Percentiles rank a stretch among this genome's conserved stretches.
Conservation (phyloP, 441 rosid species). For the Euphorbia celastroides region DNA sequence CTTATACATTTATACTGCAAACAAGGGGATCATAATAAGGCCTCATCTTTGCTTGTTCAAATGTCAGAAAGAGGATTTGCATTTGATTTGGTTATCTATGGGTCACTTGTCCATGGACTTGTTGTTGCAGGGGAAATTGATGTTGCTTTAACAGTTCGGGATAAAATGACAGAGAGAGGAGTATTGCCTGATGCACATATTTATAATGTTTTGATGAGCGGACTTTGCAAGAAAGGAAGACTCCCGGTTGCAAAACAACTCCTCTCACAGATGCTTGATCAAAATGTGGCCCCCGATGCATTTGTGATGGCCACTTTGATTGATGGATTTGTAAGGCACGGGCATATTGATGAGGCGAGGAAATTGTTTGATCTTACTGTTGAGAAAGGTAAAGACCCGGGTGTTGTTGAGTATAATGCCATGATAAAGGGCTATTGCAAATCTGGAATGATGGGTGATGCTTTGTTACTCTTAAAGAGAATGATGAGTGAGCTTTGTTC, state of each 20-base stretch:
- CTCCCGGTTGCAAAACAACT: conserved; percentile 56
- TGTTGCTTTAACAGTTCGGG: conserved; percentile 46
- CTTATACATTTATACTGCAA: conserved; percentile 48
- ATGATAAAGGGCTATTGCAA: conserved; percentile 89
- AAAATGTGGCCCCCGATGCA: conserved; percentile 54
- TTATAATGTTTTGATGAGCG: conserved; percentile 79
- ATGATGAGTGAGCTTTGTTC: conserved; percentile 39
- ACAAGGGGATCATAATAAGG: conserved; percentile 41
- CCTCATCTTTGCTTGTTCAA: conserved; percentile 50
- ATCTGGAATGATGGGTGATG: conserved; percentile 63
- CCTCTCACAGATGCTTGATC: conserved; percentile 68
- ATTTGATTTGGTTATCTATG: conserved; percentile 69
- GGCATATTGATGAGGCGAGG: conserved; percentile 55
- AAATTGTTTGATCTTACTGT: conserved; percentile 44
- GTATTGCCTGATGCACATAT: conserved; percentile 66
- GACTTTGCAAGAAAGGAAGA: conserved; percentile 69
- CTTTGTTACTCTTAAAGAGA: conserved; percentile 42
- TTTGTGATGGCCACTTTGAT: conserved; percentile 64
- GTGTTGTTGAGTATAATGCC: conserved; percentile 60
- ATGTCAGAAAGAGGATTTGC: conserved; percentile 65
- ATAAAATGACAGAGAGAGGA: conserved; percentile 57
- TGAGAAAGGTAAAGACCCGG: conserved; percentile 51
- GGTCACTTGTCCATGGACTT: conserved; percentile 71
- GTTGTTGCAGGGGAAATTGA: conserved; percentile 59
- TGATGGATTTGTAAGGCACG: conserved; percentile 66